A percentile compares a stretch with the other conserved stretches of the same genome.
Conservation (phyloP, 495 filamentous ascomycete species). For the Polyplosphaeria fusca region DNA sequence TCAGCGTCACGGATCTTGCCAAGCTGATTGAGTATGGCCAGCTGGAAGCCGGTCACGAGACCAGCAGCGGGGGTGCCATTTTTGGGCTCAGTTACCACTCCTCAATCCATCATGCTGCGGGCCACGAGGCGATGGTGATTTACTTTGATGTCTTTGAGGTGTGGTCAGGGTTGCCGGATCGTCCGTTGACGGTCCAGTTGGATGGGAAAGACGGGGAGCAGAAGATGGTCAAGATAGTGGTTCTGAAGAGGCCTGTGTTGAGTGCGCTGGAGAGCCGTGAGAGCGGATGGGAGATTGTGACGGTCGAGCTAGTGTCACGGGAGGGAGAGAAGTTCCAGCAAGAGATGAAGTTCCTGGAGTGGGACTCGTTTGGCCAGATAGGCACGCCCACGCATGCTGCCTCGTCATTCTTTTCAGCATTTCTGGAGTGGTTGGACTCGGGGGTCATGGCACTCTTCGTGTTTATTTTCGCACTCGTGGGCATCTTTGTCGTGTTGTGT, state of each 20-base stretch:
- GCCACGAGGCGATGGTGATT: slow-evolving; percentile 4
- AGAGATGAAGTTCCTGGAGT: slow-evolving; percentile 12
- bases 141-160: slow-evolving; percentile 19
- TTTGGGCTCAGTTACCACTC: slow-evolving; percentile 18
- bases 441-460: slow-evolving; percentile 13
- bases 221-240: slow-evolving; percentile 13
- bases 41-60: slow-evolving; percentile 22
- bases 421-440: slow-evolving; percentile 7
- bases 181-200: not conserved
- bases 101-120: not conserved
- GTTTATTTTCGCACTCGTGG: slow-evolving; percentile 11
- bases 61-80: slow-evolving; percentile 2
- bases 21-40: slow-evolving; percentile 2
- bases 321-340: not conserved
- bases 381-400: slow-evolving; percentile 8
- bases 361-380: slow-evolving; percentile 12
- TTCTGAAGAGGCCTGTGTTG: slow-evolving; percentile 12
- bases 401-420: not conserved
- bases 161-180: not conserved
- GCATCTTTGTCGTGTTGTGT: slow-evolving; percentile 18
- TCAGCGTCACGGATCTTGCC: slow-evolving; percentile 5
- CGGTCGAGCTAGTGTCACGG: not conserved
- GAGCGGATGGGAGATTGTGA: slow-evolving; percentile 20
- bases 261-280: slow-evolving; percentile 5
- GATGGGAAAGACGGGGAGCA: not conserved